Conservation (phyloP, 257 asterid species). For the Knoxia roxburghii region DNA sequence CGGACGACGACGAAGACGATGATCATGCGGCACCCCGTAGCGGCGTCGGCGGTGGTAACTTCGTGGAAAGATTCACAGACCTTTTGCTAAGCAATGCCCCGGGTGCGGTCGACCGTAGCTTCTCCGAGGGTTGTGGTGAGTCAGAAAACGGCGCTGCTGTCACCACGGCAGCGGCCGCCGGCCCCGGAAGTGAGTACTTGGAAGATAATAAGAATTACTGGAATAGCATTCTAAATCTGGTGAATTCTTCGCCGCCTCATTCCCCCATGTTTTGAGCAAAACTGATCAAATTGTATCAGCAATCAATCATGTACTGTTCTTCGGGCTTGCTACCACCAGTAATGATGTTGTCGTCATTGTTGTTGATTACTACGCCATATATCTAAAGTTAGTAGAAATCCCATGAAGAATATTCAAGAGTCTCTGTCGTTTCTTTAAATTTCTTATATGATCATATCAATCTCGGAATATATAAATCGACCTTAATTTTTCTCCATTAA, state of each 20-base stretch:
- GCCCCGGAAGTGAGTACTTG: conserved; percentile 34
- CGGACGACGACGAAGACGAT: conserved; percentile 22
- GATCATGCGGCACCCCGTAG: too few species aligned
- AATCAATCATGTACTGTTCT: too few species aligned
- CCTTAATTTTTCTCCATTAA: background rate
- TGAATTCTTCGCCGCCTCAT: conserved; percentile 64
- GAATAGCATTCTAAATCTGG: conserved; percentile 77
- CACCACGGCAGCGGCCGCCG: conserved; percentile 3
- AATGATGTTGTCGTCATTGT: background rate
- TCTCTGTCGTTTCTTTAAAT: background rate
- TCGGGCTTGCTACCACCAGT: background rate
- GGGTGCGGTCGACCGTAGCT: conserved; percentile 18
- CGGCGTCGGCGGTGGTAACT: conserved; percentile 32
- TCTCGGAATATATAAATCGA: too few species aligned
- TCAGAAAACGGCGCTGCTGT: conserved; percentile 37
- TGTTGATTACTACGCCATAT: too few species aligned
- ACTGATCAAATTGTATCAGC: too few species aligned
- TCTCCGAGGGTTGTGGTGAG: conserved; percentile 52
- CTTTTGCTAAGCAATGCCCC: conserved; percentile 52
- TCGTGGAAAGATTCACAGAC: conserved; percentile 72
- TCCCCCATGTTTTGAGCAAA: conserved; percentile 31
- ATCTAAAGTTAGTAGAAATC: background rate
- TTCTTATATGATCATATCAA: too few species aligned
- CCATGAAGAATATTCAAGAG: background rate
- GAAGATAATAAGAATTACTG: conserved; percentile 80